Conservation (phyloP, 441 rosid genomes). For the Croton setiger region DNA sequence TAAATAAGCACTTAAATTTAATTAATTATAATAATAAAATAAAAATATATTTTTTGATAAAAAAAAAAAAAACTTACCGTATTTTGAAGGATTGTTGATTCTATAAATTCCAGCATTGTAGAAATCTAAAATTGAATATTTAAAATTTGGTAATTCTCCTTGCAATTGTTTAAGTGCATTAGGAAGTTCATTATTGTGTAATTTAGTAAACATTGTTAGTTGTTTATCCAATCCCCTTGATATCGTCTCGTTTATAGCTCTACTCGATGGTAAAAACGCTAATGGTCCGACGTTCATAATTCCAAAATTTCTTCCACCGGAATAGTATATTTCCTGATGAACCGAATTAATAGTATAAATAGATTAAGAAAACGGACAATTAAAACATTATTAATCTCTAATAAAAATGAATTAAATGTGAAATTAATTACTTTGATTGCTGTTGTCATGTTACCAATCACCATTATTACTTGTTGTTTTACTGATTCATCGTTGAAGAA, state of each 20-base stretch:
- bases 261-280: constrained; percentile 14
- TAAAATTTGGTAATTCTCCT: constrained; percentile 26
- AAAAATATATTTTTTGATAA: no score
- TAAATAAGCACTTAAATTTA: no score
- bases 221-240: constrained; percentile 24
- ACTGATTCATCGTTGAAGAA: not conserved
- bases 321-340: constrained; percentile 12
- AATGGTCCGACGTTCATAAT: not conserved
- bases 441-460: constrained; percentile 38
- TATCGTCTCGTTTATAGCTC: constrained; percentile 11
- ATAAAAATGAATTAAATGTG: not conserved
- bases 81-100: constrained; percentile 33
- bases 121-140: constrained; percentile 31
- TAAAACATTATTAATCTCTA: no score
- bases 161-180: constrained; percentile 23
- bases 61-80: constrained; percentile 33
- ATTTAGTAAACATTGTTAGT: constrained; percentile 15
- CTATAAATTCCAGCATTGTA: constrained; percentile 15
- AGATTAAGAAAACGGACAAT: not conserved
- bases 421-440: constrained; percentile 32
- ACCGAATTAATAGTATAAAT: not conserved
- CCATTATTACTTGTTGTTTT: constrained; percentile 23
- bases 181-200: constrained; percentile 30
- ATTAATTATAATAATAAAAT: no score
- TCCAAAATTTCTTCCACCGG: constrained; percentile 12